Evolutionary conservation across 495 filamentous ascomycete species (phyloP).

Genomic region (Hyaloscypha finlandica): DNA sequence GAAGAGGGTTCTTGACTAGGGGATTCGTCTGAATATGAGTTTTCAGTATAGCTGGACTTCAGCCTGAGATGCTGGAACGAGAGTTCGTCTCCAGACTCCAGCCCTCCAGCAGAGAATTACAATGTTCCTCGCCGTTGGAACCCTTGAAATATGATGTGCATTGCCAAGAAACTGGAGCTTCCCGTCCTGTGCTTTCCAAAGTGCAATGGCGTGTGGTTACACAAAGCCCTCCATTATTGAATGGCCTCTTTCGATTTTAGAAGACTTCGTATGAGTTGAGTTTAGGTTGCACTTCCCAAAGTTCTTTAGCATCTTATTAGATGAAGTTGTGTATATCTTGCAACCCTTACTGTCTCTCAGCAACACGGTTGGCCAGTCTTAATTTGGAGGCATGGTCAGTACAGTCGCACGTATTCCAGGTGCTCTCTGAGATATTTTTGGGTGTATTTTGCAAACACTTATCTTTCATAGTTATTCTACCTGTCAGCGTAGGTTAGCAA

Average conservation of each 20-base stretch:
- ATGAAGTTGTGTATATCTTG: too few species aligned
- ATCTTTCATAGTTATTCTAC: too few species aligned
- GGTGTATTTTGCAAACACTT: too few species aligned
- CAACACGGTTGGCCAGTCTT: too few species aligned
- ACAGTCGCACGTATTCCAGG: too few species aligned
- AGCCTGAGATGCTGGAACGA: neutral
- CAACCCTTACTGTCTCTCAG: too few species aligned
- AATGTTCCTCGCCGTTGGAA: neutral
- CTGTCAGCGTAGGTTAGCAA: too few species aligned
- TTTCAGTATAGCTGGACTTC: neutral
- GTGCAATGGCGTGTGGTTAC: neutral
- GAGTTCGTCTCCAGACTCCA: neutral
- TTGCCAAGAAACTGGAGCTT: neutral
- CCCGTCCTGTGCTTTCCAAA: neutral
- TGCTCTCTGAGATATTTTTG: too few species aligned
- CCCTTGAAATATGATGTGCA: neutral
- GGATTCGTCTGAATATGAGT: neutral
- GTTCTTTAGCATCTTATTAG: too few species aligned
- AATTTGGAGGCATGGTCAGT: too few species aligned
- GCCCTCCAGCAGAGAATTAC: neutral
- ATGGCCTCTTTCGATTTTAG: neutral
- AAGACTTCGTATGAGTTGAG: neutral
- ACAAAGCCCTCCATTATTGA: neutral
- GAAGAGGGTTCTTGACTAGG: neutral
- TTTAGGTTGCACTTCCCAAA: too few species aligned